These are phyloP conservation scores for Blastomyces emzantsi DNA, from an alignment of 2,329 filamentous ascomycete species.

Conservation along the genomic window DNA sequence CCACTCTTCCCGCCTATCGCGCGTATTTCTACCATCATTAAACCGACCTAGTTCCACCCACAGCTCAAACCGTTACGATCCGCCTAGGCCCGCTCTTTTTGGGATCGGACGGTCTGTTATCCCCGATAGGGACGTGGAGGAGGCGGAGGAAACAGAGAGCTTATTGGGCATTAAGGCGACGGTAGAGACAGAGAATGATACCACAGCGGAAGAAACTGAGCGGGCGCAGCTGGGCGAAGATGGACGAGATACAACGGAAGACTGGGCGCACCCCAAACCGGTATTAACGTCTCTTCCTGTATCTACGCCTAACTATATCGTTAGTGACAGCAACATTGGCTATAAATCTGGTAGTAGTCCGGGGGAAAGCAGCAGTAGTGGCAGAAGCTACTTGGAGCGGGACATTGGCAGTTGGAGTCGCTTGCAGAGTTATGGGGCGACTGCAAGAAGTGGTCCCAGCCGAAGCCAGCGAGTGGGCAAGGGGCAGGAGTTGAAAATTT, in stretches of 20 bases:
- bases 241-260: background rate
- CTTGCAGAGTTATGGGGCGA: background rate
- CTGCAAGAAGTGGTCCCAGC: background rate
- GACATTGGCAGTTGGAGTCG: background rate
- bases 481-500: background rate
- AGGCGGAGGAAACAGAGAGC: background rate
- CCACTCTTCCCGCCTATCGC: background rate
- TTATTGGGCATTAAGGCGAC: background rate
- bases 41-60: too few relatives aligned
- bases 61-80: background rate
- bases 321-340: background rate
- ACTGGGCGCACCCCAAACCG: background rate
- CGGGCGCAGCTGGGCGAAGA: background rate
- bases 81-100: slow-evolving; percentile 9
- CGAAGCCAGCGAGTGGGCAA: background rate
- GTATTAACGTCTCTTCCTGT: background rate
- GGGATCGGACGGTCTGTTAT: slow-evolving; percentile 13
- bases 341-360: background rate
- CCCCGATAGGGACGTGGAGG: slow-evolving; percentile 1
- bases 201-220: background rate
- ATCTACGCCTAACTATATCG: background rate
- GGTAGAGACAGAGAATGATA: background rate
- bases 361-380: background rate
- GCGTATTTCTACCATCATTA: background rate
- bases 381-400: background rate